Percentiles rank a stretch among this genome's conserved stretches.
phyloP scores from a whole-genome alignment of 768 basidiomycete genomes.

The Hericium coralloides region DNA sequence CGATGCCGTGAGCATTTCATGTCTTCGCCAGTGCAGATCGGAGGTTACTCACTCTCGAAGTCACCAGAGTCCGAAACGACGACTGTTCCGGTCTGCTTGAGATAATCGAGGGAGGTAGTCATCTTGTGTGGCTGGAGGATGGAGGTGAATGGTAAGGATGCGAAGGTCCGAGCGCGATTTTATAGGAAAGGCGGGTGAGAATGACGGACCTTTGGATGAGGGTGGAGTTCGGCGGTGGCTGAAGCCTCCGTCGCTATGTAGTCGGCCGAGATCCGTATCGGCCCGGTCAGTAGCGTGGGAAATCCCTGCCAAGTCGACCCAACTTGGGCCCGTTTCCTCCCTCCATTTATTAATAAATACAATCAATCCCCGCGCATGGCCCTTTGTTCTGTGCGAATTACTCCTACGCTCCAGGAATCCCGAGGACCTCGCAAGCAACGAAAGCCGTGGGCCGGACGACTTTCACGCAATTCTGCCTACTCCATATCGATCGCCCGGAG shows the following conservation, averaged over 20 bases:
- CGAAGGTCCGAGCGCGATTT: neutral
- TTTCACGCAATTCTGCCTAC: no score
- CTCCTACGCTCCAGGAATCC: no score
- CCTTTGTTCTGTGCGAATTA: no score
- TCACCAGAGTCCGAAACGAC: constrained; percentile 98
- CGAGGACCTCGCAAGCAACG: no score
- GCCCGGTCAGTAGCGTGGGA: no score
- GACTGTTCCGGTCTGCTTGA: constrained; percentile 89
- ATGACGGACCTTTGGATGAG: neutral
- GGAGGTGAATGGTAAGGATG: constrained; percentile 5
- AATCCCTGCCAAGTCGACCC: no score
- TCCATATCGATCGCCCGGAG: no score
- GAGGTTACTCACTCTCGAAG: constrained; percentile 56
- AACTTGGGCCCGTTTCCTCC: no score
- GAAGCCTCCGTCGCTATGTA: neutral
- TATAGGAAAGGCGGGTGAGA: neutral
- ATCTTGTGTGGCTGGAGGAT: constrained; percentile 26
- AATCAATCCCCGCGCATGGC: no score
- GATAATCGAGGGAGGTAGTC: constrained; percentile 73
- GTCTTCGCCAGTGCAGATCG: neutral
- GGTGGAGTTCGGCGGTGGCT: neutral
- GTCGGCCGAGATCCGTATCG: no score
- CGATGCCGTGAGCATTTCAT: constrained; percentile 9
- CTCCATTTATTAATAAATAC: no score
- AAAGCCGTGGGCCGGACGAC: no score